Percentiles rank a stretch among this genome's conserved stretches.
These are phyloP conservation scores for Tulasnella sp. DNA, from an alignment of 768 basidiomycete genomes.

Conservation along the genomic window DNA sequence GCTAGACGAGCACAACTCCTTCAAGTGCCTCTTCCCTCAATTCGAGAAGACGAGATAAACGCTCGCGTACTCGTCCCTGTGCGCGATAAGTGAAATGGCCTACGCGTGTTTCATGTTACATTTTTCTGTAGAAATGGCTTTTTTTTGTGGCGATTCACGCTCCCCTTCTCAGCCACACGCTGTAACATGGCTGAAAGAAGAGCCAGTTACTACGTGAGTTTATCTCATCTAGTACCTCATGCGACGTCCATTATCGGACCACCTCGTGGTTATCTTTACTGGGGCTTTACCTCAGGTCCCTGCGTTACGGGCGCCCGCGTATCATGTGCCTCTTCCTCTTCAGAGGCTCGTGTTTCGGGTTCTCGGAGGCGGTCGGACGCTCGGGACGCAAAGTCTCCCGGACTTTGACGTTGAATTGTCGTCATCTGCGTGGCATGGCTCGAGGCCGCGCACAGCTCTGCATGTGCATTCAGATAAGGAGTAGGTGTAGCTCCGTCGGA, in stretches of 20 bases:
- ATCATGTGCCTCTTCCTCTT: neutral
- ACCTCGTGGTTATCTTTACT: neutral
- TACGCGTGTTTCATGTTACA: slow-evolving; percentile 8
- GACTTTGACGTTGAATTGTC: neutral
- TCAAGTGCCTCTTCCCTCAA: neutral
- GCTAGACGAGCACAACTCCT: neutral
- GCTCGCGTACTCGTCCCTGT: neutral
- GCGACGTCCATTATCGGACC: neutral
- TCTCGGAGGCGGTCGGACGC: neutral
- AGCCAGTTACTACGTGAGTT: neutral
- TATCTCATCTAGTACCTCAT: slow-evolving; percentile 2
- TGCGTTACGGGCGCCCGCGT: neutral
- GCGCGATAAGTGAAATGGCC: neutral
- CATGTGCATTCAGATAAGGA: neutral
- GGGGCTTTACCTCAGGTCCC: neutral
- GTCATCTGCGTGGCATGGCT: neutral
- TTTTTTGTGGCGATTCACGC: neutral
- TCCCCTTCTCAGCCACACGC: neutral
- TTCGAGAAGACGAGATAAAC: neutral
- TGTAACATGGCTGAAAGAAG: neutral
- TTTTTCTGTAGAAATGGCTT: neutral
- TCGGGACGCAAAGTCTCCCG: neutral
- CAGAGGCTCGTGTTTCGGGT: neutral
- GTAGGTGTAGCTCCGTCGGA: neutral
- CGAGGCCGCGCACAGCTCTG: neutral